Evolutionary conservation across 768 basidiomycete species (phyloP).

Genomic region (Suillus paluster): DNA sequence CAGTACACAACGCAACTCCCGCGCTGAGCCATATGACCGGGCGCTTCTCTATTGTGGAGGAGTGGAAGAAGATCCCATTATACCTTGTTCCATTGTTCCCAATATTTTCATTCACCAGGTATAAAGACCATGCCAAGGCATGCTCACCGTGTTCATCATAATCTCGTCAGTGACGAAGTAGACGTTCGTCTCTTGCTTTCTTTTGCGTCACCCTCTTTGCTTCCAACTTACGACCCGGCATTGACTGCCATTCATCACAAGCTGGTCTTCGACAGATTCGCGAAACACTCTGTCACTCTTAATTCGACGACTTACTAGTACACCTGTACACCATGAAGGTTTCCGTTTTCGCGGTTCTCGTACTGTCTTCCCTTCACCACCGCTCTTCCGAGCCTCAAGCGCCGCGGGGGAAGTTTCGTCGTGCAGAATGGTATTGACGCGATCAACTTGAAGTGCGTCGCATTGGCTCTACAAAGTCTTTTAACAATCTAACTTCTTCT

Average conservation of each 20-base stretch:
- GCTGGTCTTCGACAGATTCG: slow-evolving; percentile 13
- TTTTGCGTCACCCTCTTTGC: slow-evolving; percentile 16
- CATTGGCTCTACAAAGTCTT: neutral
- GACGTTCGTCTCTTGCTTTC: slow-evolving; percentile 33
- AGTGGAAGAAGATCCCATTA: slow-evolving; percentile 10
- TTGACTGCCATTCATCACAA: slow-evolving; percentile 26
- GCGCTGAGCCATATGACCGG: neutral
- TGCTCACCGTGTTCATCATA: slow-evolving; percentile 1
- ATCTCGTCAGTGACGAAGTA: slow-evolving; percentile 3
- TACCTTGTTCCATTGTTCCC: slow-evolving; percentile 22
- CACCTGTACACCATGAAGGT: slow-evolving; percentile 42
- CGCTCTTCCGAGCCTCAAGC: slow-evolving; percentile 42
- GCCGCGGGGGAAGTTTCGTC: slow-evolving; percentile 31
- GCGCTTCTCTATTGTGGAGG: slow-evolving; percentile 17
- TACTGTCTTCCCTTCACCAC: slow-evolving; percentile 32
- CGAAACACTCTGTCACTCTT: neutral
- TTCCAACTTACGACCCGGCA: slow-evolving; percentile 20
- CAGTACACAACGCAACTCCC: neutral
- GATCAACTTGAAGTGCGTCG: slow-evolving; percentile 44
- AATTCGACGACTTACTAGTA: neutral
- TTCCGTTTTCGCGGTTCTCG: slow-evolving; percentile 38
- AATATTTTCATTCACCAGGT: slow-evolving; percentile 11
- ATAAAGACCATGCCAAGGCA: slow-evolving; percentile 20
- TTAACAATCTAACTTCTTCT: slow-evolving; percentile 12
- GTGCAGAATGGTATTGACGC: slow-evolving; percentile 48